A percentile compares a stretch with the other conserved stretches of the same genome.
These are phyloP conservation scores for Ustilago nuda DNA, from an alignment of 1,284 basidiomycete species.

Conservation along the genomic window DNA sequence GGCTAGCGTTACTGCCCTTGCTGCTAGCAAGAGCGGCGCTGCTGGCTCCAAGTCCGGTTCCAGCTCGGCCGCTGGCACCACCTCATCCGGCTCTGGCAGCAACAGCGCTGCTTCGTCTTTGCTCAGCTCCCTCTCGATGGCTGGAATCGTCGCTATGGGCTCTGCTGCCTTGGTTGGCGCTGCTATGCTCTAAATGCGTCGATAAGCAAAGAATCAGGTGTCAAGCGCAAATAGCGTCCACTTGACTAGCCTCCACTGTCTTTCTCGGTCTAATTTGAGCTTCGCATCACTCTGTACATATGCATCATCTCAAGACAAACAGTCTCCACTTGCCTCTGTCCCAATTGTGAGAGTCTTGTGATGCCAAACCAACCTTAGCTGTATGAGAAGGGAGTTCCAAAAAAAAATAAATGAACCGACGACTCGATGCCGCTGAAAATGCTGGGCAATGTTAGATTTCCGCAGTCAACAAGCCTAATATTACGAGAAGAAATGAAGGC, in stretches of 20 bases:
- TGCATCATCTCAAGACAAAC: not conserved
- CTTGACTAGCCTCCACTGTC: not conserved
- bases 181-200: constrained; percentile 27
- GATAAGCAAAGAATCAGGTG: not conserved
- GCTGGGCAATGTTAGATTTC: not conserved
- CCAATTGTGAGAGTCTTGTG: not conserved
- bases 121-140: constrained; percentile 23
- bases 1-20: constrained; percentile 41
- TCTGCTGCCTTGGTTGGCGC: constrained; percentile 39
- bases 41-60: constrained; percentile 19
- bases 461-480: not conserved
- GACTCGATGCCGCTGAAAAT: not conserved
- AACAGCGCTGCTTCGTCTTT: constrained; percentile 13
- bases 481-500: constrained; percentile 19
- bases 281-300: constrained; percentile 3
- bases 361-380: not conserved
- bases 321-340: not conserved
- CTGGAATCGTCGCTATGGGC: constrained; percentile 38
- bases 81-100: constrained; percentile 9
- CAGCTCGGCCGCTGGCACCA: constrained; percentile 14
- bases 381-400: not conserved
- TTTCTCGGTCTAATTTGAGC: not conserved
- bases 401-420: not conserved
- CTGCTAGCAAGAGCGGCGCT: constrained; percentile 40
- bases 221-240: not conserved